These are phyloP conservation scores for Talaromyces sp. DNA, from an alignment of 2,329 filamentous ascomycete genomes.

Conservation along the genomic window DNA sequence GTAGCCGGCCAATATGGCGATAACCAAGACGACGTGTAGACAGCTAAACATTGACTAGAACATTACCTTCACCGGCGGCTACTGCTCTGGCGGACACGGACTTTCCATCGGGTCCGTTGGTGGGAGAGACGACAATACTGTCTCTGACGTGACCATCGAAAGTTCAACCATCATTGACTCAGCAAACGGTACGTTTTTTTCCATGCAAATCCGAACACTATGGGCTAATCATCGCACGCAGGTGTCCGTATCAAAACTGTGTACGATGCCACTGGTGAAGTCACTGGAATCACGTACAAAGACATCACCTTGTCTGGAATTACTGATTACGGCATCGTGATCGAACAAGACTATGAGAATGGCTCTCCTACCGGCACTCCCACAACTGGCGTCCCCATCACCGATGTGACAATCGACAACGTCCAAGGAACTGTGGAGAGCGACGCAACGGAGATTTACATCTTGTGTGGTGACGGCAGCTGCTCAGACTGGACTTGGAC, in stretches of 20 bases:
- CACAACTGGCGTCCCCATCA: conserved; percentile 37
- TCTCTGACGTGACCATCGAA: conserved; percentile 50
- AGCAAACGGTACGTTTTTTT: conserved; percentile 26
- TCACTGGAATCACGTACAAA: conserved; percentile 52
- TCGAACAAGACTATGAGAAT: conserved; percentile 57
- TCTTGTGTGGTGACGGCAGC: conserved; percentile 52
- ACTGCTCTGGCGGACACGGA: conserved; percentile 41
- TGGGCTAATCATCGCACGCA: too few relatives aligned
- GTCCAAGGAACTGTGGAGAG: conserved; percentile 33
- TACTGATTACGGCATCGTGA: conserved; percentile 53
- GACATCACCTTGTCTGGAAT: conserved; percentile 52
- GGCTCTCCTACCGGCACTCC: conserved; percentile 41
- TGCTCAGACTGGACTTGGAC: conserved; percentile 54
- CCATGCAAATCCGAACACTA: too few relatives aligned
- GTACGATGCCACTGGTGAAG: conserved; percentile 49
- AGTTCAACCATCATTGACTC: conserved; percentile 49
- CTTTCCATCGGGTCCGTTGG: conserved; percentile 41
- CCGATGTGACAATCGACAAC: conserved; percentile 34
- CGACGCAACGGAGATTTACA: conserved; percentile 44
- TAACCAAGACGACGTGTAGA: not conserved
- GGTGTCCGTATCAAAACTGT: conserved; percentile 59
- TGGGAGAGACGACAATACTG: conserved; percentile 50
- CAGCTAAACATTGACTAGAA: conserved; percentile 25
- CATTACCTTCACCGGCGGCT: conserved; percentile 46
- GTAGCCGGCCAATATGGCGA: not conserved